phyloP scores from a whole-genome alignment of 1,284 basidiomycete species.

The Psilocybe mexicana region DNA sequence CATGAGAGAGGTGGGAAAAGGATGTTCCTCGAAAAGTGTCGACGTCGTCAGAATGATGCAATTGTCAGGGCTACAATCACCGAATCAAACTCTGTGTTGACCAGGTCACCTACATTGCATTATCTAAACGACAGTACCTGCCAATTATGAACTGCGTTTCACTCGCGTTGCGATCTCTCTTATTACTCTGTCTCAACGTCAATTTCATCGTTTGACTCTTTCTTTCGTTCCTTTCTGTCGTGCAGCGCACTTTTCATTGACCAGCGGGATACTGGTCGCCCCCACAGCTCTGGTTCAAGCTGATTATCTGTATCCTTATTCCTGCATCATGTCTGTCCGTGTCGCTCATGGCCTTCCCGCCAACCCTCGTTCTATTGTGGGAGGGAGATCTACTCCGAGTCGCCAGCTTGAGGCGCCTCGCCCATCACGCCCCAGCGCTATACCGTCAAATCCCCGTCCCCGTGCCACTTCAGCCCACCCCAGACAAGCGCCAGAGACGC shows the following conservation, averaged over 20 bases:
- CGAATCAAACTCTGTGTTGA: not conserved
- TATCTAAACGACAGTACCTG: constrained; percentile 12
- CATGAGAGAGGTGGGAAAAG: not conserved
- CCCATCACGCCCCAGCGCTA: not conserved
- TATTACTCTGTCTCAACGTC: not conserved
- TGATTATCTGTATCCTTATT: constrained; percentile 1
- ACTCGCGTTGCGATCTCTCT: not conserved
- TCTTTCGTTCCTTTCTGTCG: constrained; percentile 9
- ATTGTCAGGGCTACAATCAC: constrained; percentile 17
- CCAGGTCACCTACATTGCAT: not conserved
- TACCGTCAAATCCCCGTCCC: constrained; percentile 15
- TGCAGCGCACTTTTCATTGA: constrained; percentile 19
- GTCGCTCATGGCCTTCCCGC: constrained; percentile 28
- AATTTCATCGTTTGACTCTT: not conserved
- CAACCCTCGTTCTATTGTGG: constrained; percentile 26
- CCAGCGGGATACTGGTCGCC: constrained; percentile 19
- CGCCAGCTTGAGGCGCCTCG: constrained; percentile 16
- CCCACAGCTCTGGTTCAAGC: constrained; percentile 12
- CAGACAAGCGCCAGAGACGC: constrained; percentile 8
- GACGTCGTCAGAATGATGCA: constrained; percentile 12
- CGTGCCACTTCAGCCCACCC: constrained; percentile 5
- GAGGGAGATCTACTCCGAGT: constrained; percentile 10
- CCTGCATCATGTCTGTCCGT: constrained; percentile 11
- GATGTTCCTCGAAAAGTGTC: not conserved
- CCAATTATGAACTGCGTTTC: constrained; percentile 1